Conservation (phyloP, 208 protist species). For the Trypanosoma scelopori region DNA sequence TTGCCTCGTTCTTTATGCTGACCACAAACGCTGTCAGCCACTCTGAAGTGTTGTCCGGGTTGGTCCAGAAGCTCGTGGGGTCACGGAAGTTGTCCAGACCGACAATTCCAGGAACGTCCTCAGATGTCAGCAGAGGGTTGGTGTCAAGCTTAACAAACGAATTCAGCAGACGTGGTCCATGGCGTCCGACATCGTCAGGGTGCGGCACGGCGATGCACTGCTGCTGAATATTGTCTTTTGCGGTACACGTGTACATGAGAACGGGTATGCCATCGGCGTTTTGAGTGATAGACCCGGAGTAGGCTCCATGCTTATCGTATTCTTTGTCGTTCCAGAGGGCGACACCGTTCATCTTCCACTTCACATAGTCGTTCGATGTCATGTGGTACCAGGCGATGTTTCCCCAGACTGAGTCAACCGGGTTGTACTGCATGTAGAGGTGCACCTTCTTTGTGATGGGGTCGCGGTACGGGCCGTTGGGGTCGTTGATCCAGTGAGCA, state of each 20-base stretch:
- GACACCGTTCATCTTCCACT: conserved; percentile 38
- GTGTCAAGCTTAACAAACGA: conserved; percentile 32
- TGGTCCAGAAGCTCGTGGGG: conserved; percentile 51
- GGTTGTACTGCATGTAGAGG: conserved; percentile 75
- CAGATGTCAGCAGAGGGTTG: conserved; percentile 43
- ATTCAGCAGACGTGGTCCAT: conserved; percentile 30
- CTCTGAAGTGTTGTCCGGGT: conserved; percentile 33
- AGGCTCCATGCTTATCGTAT: conserved; percentile 51
- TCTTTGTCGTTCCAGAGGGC: conserved; percentile 38
- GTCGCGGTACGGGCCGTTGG: conserved; percentile 63
- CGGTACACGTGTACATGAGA: conserved; percentile 50
- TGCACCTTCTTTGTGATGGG: conserved; percentile 51
- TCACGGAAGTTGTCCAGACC: conserved; percentile 47
- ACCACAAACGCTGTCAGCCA: conserved; percentile 50
- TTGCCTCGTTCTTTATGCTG: conserved; percentile 28
- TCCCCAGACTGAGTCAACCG: conserved; percentile 49
- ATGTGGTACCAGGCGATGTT: conserved; percentile 67
- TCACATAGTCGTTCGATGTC: conserved; percentile 58
- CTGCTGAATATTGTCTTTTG: conserved; percentile 39
- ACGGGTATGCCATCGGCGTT: conserved; percentile 39
- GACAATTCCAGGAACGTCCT: conserved; percentile 37
- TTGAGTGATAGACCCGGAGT: conserved; percentile 52
- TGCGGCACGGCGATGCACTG: conserved; percentile 47
- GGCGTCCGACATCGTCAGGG: conserved; percentile 15
- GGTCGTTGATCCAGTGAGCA: conserved; percentile 63